These are phyloP conservation scores for Colletotrichum musicola DNA, from an alignment of 2,329 filamentous ascomycete genomes.

Conservation along the genomic window DNA sequence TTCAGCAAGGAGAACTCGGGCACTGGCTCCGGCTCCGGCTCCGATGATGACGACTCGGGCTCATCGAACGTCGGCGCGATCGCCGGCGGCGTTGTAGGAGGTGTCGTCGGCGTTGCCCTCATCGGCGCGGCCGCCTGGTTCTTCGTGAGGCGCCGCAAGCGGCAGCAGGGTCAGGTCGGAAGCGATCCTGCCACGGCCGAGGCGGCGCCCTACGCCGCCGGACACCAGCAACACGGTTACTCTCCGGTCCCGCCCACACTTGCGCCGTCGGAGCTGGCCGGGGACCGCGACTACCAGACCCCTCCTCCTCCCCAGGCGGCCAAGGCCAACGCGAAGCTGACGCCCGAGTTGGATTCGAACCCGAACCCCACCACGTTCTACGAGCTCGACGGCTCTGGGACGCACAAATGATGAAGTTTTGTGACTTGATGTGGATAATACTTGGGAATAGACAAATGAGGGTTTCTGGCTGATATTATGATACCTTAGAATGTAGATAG, in stretches of 20 bases:
- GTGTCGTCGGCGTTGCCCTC: slow-evolving; percentile 56
- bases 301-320: slow-evolving; percentile 9
- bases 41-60: slow-evolving; percentile 26
- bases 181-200: slow-evolving; percentile 28
- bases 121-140: slow-evolving; percentile 56
- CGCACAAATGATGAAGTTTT: slow-evolving; percentile 7
- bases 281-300: slow-evolving; percentile 10
- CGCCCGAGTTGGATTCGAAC: slow-evolving; percentile 26
- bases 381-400: slow-evolving; percentile 34
- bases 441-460: neutral
- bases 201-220: slow-evolving; percentile 16
- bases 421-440: too few relatives aligned
- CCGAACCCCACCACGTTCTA: slow-evolving; percentile 19
- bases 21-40: slow-evolving; percentile 46
- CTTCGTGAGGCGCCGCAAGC: slow-evolving; percentile 53
- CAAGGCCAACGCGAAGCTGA: slow-evolving; percentile 32
- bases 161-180: slow-evolving; percentile 43
- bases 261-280: slow-evolving; percentile 26
- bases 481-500: neutral
- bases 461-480: neutral
- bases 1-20: slow-evolving; percentile 32
- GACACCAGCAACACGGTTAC: slow-evolving; percentile 18
- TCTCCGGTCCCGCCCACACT: slow-evolving; percentile 16
- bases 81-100: slow-evolving; percentile 61
- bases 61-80: slow-evolving; percentile 56